Base-by-base conservation (phyloP, 2,329 filamentous ascomycete species). In the Drechslerella coelobrocha region DNA sequence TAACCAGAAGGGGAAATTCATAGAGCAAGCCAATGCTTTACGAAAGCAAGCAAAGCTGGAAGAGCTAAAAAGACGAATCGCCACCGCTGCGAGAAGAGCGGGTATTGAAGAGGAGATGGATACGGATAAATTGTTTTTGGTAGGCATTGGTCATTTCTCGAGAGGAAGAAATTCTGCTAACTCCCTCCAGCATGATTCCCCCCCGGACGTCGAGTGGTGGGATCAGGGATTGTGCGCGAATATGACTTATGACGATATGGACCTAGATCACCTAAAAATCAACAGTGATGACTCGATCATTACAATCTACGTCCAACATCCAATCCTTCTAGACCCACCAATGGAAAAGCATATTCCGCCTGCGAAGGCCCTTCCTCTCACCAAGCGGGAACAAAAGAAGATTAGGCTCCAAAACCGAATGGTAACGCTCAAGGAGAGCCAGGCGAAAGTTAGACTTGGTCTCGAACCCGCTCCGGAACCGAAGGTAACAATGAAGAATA, bases 1-100 rank as follows among this genome's bases (percentile, higher is more conserved):
- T 82, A 96, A 97, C 76, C 88, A 92, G 75, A 95, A 96, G 79
- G 94, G 94, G 57, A 97, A 97, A 83, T 97, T 96, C 77, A 96
- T 97, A 69, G 89, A 92, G 73, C 93, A 97, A 80, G 94, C 90
- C 6, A 93, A 91, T 78, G 92, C 92, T 62, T 81, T 97, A 56
- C 88, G 94, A 72, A 86, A 91, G 69, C 92, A 97, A 80, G 91
- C 89, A 43, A 89, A 89, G 54, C 83, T 99, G 26, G 95, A 99
- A 81, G 89, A 89, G 72, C 93, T 99, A 87, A 97, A 97, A 80
- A 92, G 89, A 81, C 86, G 89, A 61, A 95, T 99, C 74, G 93
- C 93, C 0, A 89, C 89, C 74, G 88, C 91, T 75, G 89, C 92
- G 9, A 86, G 92, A 68, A 93, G 92, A 78, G 91, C 89, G n/a